Percentiles rank a stretch among this genome's conserved stretches.
phyloP scores from a whole-genome alignment of 208 protist genomes.

The Leishmania braziliensis region DNA sequence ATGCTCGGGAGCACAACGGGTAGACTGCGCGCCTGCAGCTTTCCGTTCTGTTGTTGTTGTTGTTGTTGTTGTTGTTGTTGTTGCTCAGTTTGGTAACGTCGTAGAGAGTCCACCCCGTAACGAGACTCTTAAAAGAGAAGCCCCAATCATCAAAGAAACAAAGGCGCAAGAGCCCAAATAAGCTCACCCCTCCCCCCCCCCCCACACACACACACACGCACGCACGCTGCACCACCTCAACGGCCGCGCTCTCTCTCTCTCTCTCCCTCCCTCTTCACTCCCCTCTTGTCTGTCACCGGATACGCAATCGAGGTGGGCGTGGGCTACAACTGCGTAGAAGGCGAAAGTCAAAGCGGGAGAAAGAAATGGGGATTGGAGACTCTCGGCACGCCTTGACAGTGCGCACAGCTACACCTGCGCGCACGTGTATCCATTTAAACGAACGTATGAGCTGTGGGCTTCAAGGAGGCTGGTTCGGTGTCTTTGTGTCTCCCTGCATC shows the following conservation, averaged over 20 bases:
- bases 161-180: background rate
- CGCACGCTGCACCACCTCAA: background rate
- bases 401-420: too few species aligned
- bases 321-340: background rate
- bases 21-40: too few species aligned
- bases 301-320: background rate
- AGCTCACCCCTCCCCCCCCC: background rate
- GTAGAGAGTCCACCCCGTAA: background rate
- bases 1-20: too few species aligned
- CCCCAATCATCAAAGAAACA: background rate
- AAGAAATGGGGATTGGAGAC: too few species aligned
- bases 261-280: too few species aligned
- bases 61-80: background rate
- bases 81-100: background rate
- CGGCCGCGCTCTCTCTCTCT: background rate
- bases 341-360: too few species aligned
- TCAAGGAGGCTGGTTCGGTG: background rate
- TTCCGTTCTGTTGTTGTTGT: background rate
- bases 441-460: background rate
- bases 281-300: background rate
- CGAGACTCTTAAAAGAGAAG: background rate
- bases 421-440: background rate
- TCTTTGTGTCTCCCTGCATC: background rate
- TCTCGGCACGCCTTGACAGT: too few species aligned
- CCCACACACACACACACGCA: background rate